These are phyloP conservation scores for Fusarium mexicanum DNA, from an alignment of 2,329 filamentous ascomycete species.

Conservation along the genomic window DNA sequence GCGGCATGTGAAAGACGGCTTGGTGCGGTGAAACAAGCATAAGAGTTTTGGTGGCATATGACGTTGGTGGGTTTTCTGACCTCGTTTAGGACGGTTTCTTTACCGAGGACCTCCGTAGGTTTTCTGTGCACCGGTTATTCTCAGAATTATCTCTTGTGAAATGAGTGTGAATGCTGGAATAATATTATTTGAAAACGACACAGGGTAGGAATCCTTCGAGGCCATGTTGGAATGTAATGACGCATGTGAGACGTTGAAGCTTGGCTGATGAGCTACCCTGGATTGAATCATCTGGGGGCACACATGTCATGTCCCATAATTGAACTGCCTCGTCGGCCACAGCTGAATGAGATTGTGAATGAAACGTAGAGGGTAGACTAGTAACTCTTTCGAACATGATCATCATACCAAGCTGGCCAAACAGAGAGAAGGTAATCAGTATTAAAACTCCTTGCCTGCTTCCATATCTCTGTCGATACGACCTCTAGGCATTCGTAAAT, in stretches of 20 bases:
- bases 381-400: background rate
- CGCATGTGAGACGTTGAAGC: background rate
- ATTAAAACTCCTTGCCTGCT: background rate
- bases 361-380: background rate
- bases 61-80: background rate
- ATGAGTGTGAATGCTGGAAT: accelerated
- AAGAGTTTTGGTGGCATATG: background rate
- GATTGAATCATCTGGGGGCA: background rate
- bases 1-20: background rate
- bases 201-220: background rate
- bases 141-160: background rate
- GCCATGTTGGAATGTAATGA: too few species aligned
- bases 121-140: background rate
- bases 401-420: background rate
- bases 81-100: background rate
- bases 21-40: background rate
- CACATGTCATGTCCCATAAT: background rate
- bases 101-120: background rate
- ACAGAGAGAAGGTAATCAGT: background rate
- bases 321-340: background rate
- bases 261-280: background rate
- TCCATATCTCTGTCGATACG: background rate
- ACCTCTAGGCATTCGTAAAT: background rate
- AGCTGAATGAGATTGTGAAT: background rate
- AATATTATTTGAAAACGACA: too few species aligned